phyloP scores from a whole-genome alignment of 2,329 filamentous ascomycete genomes.

The Aspergillus novofumigatus region DNA sequence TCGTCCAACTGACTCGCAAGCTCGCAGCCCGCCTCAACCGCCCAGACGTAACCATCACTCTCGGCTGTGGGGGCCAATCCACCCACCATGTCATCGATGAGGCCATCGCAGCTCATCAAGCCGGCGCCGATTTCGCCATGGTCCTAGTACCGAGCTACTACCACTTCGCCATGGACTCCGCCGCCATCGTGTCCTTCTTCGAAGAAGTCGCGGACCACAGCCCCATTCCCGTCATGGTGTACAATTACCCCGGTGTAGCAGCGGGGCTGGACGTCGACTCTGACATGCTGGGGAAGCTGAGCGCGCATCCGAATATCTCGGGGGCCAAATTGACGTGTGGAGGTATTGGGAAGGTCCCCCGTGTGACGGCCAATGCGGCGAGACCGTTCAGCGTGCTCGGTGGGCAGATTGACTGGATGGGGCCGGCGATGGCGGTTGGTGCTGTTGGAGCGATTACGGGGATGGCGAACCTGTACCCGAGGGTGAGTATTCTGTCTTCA shows the following conservation, averaged over 20 bases:
- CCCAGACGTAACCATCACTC: conserved; percentile 36
- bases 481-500: conserved; percentile 20
- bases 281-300: conserved; percentile 28
- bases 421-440: conserved; percentile 57
- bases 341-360: conserved; percentile 40
- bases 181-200: conserved; percentile 60
- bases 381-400: conserved; percentile 38
- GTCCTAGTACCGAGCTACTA: conserved; percentile 72
- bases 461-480: conserved; percentile 60
- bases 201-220: conserved; percentile 54
- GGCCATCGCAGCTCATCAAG: conserved; percentile 60
- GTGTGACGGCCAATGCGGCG: conserved; percentile 35
- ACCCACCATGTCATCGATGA: conserved; percentile 49
- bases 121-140: conserved; percentile 69
- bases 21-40: conserved; percentile 31
- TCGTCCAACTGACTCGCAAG: conserved; percentile 38
- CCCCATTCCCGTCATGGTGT: conserved; percentile 46
- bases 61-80: conserved; percentile 38
- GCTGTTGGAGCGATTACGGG: conserved; percentile 59
- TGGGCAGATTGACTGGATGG: conserved; percentile 44
- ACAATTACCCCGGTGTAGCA: conserved; percentile 46
- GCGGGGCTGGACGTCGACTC: conserved; percentile 45
- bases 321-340: conserved; percentile 38
- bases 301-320: conserved; percentile 32
- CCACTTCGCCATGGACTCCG: conserved; percentile 59